Evolutionary conservation across 1,139 yeast species (phyloP).

Genomic region (Geotrichum candidum): DNA sequence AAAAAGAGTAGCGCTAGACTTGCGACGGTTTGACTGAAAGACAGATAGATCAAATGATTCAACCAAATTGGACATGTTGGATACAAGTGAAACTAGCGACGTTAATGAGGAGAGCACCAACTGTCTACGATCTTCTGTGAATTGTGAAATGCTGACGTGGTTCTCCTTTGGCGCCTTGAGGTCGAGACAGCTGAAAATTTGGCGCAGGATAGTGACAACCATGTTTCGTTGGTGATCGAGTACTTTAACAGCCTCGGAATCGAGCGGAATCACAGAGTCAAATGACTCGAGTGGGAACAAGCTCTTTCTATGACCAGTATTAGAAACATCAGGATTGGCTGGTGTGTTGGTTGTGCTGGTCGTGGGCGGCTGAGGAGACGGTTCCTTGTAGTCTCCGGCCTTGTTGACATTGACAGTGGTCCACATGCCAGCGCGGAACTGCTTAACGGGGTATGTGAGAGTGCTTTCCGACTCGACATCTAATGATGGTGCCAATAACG

Average conservation of each 20-base stretch:
- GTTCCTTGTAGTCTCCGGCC: constrained; percentile 19
- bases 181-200: constrained; percentile 15
- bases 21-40: constrained; percentile 24
- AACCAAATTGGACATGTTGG: constrained; percentile 25
- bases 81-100: constrained; percentile 22
- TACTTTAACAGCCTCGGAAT: constrained; percentile 21
- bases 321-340: constrained; percentile 5
- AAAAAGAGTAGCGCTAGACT: constrained; percentile 8
- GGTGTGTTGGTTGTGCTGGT: background rate
- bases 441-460: constrained; percentile 22
- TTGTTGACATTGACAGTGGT: constrained; percentile 21
- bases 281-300: constrained; percentile 21
- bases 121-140: constrained; percentile 22
- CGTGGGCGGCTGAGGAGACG: constrained; percentile 2
- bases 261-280: constrained; percentile 23
- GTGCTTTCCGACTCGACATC: constrained; percentile 2
- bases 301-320: constrained; percentile 4
- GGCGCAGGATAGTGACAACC: constrained; percentile 17
- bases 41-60: constrained; percentile 31
- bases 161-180: constrained; percentile 5
- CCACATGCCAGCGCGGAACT: constrained; percentile 27
- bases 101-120: constrained; percentile 23
- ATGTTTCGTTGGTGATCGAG: constrained; percentile 21
- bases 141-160: background rate
- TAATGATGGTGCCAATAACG: constrained; percentile 13